These are phyloP conservation scores for Gossypium lobatum DNA, from an alignment of 441 rosid species.

Conservation along the genomic window DNA sequence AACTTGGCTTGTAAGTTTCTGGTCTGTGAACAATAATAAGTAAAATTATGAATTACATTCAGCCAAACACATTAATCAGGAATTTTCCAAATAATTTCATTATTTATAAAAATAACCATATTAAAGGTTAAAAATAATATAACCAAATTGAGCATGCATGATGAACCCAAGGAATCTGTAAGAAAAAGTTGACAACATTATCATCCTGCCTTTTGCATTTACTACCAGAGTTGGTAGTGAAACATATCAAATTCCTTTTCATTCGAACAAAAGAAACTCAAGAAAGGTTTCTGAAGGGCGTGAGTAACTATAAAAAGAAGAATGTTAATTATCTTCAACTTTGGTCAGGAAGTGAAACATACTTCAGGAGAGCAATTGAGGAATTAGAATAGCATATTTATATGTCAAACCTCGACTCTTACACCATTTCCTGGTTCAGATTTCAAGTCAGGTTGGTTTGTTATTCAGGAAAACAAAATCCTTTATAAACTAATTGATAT, in stretches of 20 bases:
- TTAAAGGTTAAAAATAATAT: background rate
- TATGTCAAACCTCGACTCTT: background rate
- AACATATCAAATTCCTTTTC: constrained; percentile 1
- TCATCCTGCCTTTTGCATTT: background rate
- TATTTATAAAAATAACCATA: background rate
- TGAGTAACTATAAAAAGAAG: background rate
- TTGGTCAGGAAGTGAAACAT: background rate
- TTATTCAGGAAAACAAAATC: background rate
- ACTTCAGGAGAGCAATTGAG: background rate
- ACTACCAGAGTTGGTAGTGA: background rate
- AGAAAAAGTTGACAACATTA: background rate
- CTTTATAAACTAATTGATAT: background rate
- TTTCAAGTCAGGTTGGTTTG: background rate
- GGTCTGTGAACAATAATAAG: constrained; percentile 52
- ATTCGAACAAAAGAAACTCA: background rate
- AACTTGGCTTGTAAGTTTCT: constrained; percentile 98
- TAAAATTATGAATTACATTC: background rate
- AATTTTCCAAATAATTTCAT: background rate
- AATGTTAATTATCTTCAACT: background rate
- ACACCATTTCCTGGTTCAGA: background rate
- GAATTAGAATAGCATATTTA: background rate
- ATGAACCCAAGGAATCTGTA: background rate
- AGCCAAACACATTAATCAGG: background rate
- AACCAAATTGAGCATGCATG: background rate
- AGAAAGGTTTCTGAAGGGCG: background rate